These are phyloP conservation scores for Brassica rapa DNA, from an alignment of 345 rosid species.

Conservation along the genomic window DNA sequence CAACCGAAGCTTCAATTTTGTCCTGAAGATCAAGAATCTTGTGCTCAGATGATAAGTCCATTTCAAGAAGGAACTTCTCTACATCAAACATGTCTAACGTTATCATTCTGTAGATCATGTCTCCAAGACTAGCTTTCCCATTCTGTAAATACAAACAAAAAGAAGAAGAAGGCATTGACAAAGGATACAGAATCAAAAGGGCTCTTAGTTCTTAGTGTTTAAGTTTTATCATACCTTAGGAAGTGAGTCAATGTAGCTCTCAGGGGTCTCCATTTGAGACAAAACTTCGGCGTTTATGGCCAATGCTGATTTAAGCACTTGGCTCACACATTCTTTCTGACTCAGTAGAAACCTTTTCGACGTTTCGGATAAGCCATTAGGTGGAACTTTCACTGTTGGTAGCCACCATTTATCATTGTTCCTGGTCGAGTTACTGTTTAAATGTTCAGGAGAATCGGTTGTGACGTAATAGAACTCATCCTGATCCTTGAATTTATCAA, in stretches of 20 bases:
- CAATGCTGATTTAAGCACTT: conserved; percentile 88
- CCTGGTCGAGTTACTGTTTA: conserved; percentile 66
- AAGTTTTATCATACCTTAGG: conserved; percentile 63
- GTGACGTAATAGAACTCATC: conserved; percentile 63
- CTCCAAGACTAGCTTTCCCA: conserved; percentile 84
- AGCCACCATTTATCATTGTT: conserved; percentile 89
- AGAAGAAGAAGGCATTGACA: background rate
- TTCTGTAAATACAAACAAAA: conserved; percentile 45
- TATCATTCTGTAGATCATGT: conserved; percentile 58
- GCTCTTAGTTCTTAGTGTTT: background rate
- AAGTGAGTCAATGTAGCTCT: conserved; percentile 78
- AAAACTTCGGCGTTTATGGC: conserved; percentile 81
- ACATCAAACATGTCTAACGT: conserved; percentile 76
- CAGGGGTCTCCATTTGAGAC: conserved; percentile 83
- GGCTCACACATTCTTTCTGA: conserved; percentile 78
- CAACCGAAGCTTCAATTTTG: conserved; percentile 85
- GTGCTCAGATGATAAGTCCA: conserved; percentile 79
- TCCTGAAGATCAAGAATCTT: conserved; percentile 81
- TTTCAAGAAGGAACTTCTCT: conserved; percentile 62
- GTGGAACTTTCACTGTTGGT: conserved; percentile 65
- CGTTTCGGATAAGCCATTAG: conserved; percentile 66
- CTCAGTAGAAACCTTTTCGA: conserved; percentile 65
- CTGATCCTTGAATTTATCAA: conserved; percentile 71
- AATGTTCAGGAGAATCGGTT: conserved; percentile 58
- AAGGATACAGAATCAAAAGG: background rate